Conservation (phyloP, 257 asterid genomes). For the Solanum ossicruentum region DNA sequence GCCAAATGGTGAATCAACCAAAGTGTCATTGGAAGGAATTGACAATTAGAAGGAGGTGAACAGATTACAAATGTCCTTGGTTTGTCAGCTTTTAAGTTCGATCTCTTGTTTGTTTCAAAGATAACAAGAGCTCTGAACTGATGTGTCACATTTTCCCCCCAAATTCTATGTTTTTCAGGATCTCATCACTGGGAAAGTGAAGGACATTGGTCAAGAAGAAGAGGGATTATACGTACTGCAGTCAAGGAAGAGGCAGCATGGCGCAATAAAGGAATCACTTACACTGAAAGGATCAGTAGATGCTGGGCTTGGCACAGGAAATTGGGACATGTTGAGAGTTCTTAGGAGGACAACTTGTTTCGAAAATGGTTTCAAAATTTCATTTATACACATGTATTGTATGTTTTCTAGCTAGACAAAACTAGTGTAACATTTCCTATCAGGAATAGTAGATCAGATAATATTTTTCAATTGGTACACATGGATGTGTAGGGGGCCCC, state of each 20-base stretch:
- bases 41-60: background rate
- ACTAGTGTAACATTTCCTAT: too few relatives aligned
- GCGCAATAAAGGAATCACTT: background rate
- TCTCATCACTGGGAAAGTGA: background rate
- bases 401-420: too few relatives aligned
- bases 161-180: background rate
- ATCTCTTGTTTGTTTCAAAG: background rate
- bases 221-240: background rate
- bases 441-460: too few relatives aligned
- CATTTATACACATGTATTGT: too few relatives aligned
- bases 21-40: background rate
- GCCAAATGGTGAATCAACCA: background rate
- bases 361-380: too few relatives aligned
- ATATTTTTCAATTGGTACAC: too few relatives aligned
- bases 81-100: background rate
- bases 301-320: background rate
- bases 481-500: too few relatives aligned
- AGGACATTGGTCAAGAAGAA: background rate
- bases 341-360: too few relatives aligned
- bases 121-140: background rate
- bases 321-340: background rate
- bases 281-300: background rate
- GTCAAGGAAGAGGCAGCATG: background rate
- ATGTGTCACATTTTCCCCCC: background rate
- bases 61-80: background rate